Conservation (phyloP, 805 yeast species). For the Myxozyma mucilagina region DNA sequence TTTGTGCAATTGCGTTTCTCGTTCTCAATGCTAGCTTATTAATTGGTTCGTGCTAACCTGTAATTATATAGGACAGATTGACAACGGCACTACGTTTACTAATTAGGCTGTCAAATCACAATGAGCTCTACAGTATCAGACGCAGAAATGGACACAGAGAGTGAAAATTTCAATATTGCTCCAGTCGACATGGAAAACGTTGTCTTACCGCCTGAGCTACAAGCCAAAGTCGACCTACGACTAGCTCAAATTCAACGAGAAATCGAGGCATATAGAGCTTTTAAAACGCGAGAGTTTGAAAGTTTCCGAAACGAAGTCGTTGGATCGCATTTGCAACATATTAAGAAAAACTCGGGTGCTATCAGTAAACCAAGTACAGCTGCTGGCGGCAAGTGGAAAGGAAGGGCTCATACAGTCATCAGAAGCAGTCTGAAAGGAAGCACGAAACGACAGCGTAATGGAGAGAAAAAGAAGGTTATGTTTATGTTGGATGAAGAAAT, state of each 20-base stretch:
- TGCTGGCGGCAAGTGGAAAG: neutral
- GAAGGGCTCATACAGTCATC: neutral
- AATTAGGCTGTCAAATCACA: neutral
- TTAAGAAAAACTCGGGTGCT: neutral
- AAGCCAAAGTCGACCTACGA: constrained; percentile 17
- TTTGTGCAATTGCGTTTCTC: too few relatives aligned
- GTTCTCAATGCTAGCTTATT: too few relatives aligned
- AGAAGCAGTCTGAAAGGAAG: constrained; percentile 22
- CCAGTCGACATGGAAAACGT: constrained; percentile 5
- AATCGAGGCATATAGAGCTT: constrained; percentile 16
- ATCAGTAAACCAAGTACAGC: neutral
- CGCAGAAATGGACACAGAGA: constrained; percentile 2
- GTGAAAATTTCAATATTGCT: constrained; percentile 1
- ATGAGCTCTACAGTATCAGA: neutral
- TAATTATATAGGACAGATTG: too few relatives aligned
- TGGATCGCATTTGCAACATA: constrained; percentile 3
- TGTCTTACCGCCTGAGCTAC: constrained; percentile 16
- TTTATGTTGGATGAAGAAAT: constrained; percentile 20
- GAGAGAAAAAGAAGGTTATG: constrained; percentile 27
- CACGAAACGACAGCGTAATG: constrained; percentile 21
- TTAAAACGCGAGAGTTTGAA: constrained; percentile 23
- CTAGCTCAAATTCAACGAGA: constrained; percentile 16
- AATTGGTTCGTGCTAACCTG: too few relatives aligned
- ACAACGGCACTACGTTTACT: too few relatives aligned
- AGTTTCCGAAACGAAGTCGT: constrained; percentile 17